These are phyloP conservation scores for Lanmaoa rubissima DNA, from an alignment of 768 basidiomycete genomes.

Conservation along the genomic window DNA sequence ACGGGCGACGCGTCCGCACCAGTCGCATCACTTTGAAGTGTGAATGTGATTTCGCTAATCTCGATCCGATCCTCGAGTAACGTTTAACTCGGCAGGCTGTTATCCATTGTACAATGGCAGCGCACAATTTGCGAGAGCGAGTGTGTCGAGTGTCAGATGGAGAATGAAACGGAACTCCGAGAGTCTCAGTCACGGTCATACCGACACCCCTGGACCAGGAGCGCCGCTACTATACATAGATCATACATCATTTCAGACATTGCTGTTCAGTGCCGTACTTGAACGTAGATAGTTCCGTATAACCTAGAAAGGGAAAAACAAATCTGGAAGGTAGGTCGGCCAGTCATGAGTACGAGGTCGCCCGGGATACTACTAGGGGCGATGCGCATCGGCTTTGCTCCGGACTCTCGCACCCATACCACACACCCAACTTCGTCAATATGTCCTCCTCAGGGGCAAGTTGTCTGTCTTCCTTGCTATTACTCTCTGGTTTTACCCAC, in stretches of 20 bases:
- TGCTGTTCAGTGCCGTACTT: not conserved
- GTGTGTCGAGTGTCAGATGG: not conserved
- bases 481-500: slow-evolving; percentile 11
- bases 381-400: not conserved
- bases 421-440: slow-evolving; percentile 23
- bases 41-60: slow-evolving; percentile 25
- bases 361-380: not conserved
- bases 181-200: not conserved
- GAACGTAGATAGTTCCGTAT: not conserved
- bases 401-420: slow-evolving; percentile 9
- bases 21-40: slow-evolving; percentile 2
- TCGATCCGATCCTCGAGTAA: slow-evolving; percentile 12
- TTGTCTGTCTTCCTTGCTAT: not conserved
- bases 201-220: no score
- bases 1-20: not conserved
- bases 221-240: no score
- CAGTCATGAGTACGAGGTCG: not conserved
- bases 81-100: not conserved
- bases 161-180: not conserved
- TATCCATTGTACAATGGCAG: slow-evolving; percentile 19
- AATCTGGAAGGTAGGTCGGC: not conserved
- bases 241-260: not conserved
- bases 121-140: slow-evolving; percentile 17
- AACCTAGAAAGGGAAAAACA: not conserved
- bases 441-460: slow-evolving; percentile 10